These are phyloP conservation scores for Ricinus communis DNA, from an alignment of 345 rosid species.

Conservation along the genomic window DNA sequence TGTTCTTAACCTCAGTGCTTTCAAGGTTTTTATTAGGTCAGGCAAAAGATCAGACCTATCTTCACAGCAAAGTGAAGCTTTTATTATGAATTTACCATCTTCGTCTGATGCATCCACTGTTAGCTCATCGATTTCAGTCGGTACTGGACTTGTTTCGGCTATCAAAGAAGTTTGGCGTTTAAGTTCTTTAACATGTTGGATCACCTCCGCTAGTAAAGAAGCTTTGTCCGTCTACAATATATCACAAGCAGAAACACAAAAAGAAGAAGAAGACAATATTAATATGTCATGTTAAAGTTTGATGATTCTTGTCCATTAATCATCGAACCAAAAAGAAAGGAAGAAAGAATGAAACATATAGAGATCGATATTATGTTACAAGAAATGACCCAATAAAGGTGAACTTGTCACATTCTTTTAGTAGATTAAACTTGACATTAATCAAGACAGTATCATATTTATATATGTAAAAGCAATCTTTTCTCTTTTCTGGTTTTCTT, in stretches of 20 bases:
- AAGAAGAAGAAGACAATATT: not conserved
- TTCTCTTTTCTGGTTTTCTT: too few relatives aligned
- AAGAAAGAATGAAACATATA: not conserved
- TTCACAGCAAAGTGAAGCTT: conserved; percentile 91
- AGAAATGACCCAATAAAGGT: too few relatives aligned
- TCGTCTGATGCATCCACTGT: conserved; percentile 77
- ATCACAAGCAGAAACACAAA: not conserved
- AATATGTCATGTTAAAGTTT: not conserved
- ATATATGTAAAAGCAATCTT: not conserved
- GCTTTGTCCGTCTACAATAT: conserved; percentile 86
- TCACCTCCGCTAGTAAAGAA: conserved; percentile 91
- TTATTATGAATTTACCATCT: conserved; percentile 79
- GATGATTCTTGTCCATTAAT: not conserved
- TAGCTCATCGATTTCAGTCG: conserved; percentile 85
- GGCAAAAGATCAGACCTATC: conserved; percentile 89
- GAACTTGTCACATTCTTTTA: not conserved
- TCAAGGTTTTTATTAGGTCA: conserved; percentile 80
- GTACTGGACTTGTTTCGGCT: conserved; percentile 75
- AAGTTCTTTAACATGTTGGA: conserved; percentile 94
- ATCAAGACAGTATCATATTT: not conserved
- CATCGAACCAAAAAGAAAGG: not conserved
- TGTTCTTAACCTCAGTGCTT: conserved; percentile 72
- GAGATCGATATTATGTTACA: too few relatives aligned
- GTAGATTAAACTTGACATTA: not conserved
- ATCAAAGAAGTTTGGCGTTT: conserved; percentile 75